These are phyloP conservation scores for Zygoascus tannicola DNA, from an alignment of 805 yeast species.

Conservation along the genomic window DNA sequence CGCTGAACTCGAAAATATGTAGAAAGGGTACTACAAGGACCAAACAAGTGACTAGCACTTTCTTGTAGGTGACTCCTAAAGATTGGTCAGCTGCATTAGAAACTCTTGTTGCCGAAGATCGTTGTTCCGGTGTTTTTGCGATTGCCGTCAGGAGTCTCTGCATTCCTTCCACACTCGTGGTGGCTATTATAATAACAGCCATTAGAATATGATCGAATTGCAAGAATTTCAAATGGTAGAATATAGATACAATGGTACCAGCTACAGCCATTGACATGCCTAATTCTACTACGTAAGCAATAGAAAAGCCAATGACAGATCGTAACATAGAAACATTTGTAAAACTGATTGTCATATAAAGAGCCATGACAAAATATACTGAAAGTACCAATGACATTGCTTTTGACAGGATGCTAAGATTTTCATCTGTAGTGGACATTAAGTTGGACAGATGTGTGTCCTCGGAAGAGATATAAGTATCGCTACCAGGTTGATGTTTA, in stretches of 20 bases:
- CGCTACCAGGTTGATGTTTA: not conserved
- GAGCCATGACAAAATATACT: constrained; percentile 23
- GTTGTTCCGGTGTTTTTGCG: constrained; percentile 35
- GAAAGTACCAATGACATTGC: constrained; percentile 16
- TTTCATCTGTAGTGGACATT: not conserved
- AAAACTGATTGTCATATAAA: constrained; percentile 33
- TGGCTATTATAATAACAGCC: constrained; percentile 34
- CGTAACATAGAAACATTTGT: constrained; percentile 35
- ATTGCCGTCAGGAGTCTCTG: constrained; percentile 37
- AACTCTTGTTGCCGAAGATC: constrained; percentile 32
- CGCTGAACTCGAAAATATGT: constrained; percentile 3
- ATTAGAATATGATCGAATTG: constrained; percentile 31
- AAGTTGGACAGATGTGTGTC: not conserved
- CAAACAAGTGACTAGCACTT: constrained; percentile 19
- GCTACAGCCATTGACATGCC: constrained; percentile 35
- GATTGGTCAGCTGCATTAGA: constrained; percentile 31
- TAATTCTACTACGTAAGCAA: constrained; percentile 37
- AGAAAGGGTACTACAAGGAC: not conserved
- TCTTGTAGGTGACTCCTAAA: constrained; percentile 33
- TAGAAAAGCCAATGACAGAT: constrained; percentile 38
- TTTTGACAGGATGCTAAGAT: not conserved
- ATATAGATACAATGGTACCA: constrained; percentile 34
- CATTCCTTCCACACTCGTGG: constrained; percentile 40
- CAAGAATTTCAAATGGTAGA: constrained; percentile 27
- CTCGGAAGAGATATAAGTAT: not conserved